Percentiles rank a stretch among this genome's conserved stretches.
Evolutionary conservation across 768 basidiomycete genomes (phyloP).

Genomic region (Cystobasidium onofrii): DNA sequence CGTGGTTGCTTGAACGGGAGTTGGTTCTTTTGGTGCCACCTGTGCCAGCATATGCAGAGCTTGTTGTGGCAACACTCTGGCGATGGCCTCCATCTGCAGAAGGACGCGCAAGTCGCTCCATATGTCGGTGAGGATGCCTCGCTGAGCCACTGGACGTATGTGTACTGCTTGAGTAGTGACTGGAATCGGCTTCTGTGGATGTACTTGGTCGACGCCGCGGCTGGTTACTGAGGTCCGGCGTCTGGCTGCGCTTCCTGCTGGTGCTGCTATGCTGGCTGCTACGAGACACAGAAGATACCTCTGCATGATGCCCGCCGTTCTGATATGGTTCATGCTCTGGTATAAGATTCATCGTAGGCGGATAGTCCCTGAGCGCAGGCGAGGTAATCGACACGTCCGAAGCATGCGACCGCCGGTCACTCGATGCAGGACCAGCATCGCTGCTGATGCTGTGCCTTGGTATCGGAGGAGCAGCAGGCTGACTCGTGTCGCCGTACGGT

Average conservation of each 20-base stretch:
- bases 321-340: conserved; percentile 19
- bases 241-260: neutral
- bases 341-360: conserved; percentile 9
- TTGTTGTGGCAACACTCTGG: neutral
- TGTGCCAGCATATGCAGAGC: neutral
- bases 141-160: neutral
- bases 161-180: neutral
- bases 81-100: neutral
- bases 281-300: neutral
- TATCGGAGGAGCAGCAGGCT: neutral
- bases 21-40: neutral
- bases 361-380: conserved; percentile 3
- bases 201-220: neutral
- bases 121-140: neutral
- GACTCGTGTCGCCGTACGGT: neutral
- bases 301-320: neutral
- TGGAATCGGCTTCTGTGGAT: neutral
- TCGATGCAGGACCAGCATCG: conserved; percentile 11
- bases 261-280: neutral
- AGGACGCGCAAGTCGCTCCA: neutral
- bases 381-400: neutral
- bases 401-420: neutral
- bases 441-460: conserved; percentile 2
- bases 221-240: neutral
- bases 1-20: neutral